Base-by-base conservation (phyloP, 768 basidiomycete genomes). In the Polyporus arcularius region DNA sequence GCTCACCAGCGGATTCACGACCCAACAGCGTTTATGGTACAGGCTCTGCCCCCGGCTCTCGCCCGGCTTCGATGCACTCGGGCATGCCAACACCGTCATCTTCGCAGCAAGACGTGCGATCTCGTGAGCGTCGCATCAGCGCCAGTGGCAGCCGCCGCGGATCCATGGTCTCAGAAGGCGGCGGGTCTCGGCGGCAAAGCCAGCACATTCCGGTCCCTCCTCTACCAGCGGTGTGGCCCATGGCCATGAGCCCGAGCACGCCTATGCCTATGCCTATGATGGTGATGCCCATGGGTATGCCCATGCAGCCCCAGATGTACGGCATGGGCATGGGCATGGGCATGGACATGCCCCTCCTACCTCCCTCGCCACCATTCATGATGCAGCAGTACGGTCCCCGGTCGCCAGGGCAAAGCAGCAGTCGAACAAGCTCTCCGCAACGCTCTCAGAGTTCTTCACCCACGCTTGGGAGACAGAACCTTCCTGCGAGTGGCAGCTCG, bases 311-410 rank as follows among this genome's bases (percentile, higher is more conserved):
- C 35, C 70, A 75, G 54, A 60, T 61, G 69, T 75, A 48, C 75
- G 77, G 58, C 18, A 74, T 83, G 72, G 85, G 87, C 62, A 75
- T 85, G 73, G 77, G 58, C 18, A 74, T 83, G 72, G 85, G 87
- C 62, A 75, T 85, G 73, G 86, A 89, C 64, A 83, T 84, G 81
- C 87, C 89, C 7, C 75, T 91, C 10, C 78, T 91, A 32, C 89
- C 89, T 10, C 89, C 89, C 5, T 79, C 85, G 1, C 82, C 89
- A 26, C 88, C 89, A 12, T 91, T 90, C 73, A 89, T 35, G 35
- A 35, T 88, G 75, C 83, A 84, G 56, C 80, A 84, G 58, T 84
- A 70, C 32, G 75, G 77, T 15, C 51, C 79, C 58, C 79, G 83
- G 32, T 77, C 80, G 26, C 74, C 71, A 21, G 39, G 56, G 32